These are phyloP conservation scores for Leishmania braziliensis DNA, from an alignment of 208 protist species.

Conservation along the genomic window DNA sequence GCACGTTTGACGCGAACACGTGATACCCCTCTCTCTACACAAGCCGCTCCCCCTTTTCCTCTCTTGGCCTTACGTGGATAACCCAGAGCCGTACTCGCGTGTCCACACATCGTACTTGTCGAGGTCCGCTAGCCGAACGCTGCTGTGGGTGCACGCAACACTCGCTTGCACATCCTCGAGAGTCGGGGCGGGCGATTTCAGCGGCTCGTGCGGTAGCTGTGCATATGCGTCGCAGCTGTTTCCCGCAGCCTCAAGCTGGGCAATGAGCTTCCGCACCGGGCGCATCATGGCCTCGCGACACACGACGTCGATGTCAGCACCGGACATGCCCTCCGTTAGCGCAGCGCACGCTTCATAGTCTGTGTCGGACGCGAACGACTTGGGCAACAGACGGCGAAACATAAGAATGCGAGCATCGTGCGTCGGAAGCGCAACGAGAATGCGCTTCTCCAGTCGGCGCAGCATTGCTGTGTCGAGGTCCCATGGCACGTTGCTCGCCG, in stretches of 20 bases:
- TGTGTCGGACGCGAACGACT: slow-evolving; percentile 19
- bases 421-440: slow-evolving; percentile 90
- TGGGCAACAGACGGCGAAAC: slow-evolving; percentile 64
- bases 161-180: slow-evolving; percentile 82
- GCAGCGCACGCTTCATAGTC: slow-evolving; percentile 72
- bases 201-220: slow-evolving; percentile 32
- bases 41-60: background rate
- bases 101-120: slow-evolving; percentile 74
- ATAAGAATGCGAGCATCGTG: slow-evolving; percentile 59
- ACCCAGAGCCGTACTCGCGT: slow-evolving; percentile 74
- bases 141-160: slow-evolving; percentile 79
- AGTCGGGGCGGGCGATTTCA: slow-evolving; percentile 56
- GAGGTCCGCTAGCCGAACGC: slow-evolving; percentile 67
- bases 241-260: slow-evolving; percentile 60
- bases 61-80: slow-evolving; percentile 52
- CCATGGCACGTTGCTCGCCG: slow-evolving; percentile 93
- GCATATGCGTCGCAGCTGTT: slow-evolving; percentile 6
- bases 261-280: slow-evolving; percentile 87
- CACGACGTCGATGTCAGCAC: slow-evolving; percentile 90
- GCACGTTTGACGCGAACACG: background rate
- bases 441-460: slow-evolving; percentile 90
- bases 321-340: slow-evolving; percentile 84
- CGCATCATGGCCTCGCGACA: slow-evolving; percentile 94
- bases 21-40: background rate
- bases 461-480: slow-evolving; percentile 95